Evolutionary conservation across 257 asterid genomes (phyloP).

Genomic region (Solanum sitiens): DNA sequence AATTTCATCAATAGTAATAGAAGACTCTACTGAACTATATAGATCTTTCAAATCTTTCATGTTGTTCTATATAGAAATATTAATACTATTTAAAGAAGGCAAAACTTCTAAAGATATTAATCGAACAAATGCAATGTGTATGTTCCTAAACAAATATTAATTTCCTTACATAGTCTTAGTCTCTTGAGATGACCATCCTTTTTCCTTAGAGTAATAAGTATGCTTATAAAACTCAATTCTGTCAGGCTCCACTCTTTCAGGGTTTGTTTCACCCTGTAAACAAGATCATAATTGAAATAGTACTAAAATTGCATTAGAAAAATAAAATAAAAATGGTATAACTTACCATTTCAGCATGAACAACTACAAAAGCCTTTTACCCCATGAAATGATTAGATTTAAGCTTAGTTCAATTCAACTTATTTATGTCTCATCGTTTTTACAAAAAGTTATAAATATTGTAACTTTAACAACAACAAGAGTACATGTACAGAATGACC

Average conservation of each 20-base stretch:
- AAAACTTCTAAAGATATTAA: too few relatives aligned
- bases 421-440: too few relatives aligned
- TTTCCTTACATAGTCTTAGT: background rate
- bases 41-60: background rate
- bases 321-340: too few relatives aligned
- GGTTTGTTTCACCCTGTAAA: background rate
- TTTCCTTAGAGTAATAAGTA: background rate
- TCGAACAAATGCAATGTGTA: too few relatives aligned
- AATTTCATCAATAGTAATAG: background rate
- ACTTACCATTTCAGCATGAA: background rate
- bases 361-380: too few relatives aligned
- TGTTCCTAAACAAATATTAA: background rate
- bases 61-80: too few relatives aligned
- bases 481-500: too few relatives aligned
- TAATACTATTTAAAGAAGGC: background rate
- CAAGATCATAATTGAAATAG: background rate
- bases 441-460: too few relatives aligned
- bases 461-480: too few relatives aligned
- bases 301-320: background rate
- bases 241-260: background rate
- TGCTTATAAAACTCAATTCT: background rate
- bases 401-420: too few relatives aligned
- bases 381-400: too few relatives aligned
- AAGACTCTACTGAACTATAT: background rate
- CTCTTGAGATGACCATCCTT: background rate